Conservation (phyloP, 768 basidiomycete genomes). For the Trametes gibbosa region DNA sequence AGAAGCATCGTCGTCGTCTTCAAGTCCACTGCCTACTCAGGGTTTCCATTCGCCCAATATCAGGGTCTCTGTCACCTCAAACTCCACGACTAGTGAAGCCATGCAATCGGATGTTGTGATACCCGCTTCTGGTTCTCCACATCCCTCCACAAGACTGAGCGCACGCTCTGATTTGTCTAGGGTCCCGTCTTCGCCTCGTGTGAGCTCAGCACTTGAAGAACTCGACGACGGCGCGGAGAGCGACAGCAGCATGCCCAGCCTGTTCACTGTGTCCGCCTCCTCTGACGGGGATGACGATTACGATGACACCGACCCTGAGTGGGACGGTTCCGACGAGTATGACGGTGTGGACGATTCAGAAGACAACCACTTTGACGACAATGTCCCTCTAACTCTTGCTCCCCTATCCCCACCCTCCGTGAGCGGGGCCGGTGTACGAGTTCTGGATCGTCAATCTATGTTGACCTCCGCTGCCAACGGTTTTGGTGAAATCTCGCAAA, state of each 20-base stretch:
- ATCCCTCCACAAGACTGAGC: background rate
- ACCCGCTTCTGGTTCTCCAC: background rate
- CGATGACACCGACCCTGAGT: slow-evolving; percentile 13
- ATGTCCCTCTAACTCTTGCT: background rate
- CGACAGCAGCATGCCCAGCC: slow-evolving; percentile 23
- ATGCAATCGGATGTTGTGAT: too few species aligned
- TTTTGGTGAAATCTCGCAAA: background rate
- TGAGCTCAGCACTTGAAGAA: background rate
- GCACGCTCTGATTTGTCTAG: background rate
- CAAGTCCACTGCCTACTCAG: background rate
- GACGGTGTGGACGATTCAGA: slow-evolving; percentile 4
- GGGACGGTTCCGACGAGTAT: slow-evolving; percentile 8
- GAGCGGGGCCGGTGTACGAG: background rate
- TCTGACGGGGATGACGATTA: slow-evolving; percentile 13
- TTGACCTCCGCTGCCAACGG: background rate
- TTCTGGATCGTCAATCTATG: background rate
- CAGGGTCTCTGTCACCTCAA: background rate
- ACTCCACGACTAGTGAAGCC: background rate
- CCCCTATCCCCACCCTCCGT: background rate
- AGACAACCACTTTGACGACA: background rate
- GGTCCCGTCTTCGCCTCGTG: background rate
- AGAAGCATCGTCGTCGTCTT: background rate
- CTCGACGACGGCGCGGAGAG: slow-evolving; percentile 7
- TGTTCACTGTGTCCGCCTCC: slow-evolving; percentile 26
- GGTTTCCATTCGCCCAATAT: background rate